phyloP scores from a whole-genome alignment of 176 grass and related monocot species.

The Paspalum notatum region DNA sequence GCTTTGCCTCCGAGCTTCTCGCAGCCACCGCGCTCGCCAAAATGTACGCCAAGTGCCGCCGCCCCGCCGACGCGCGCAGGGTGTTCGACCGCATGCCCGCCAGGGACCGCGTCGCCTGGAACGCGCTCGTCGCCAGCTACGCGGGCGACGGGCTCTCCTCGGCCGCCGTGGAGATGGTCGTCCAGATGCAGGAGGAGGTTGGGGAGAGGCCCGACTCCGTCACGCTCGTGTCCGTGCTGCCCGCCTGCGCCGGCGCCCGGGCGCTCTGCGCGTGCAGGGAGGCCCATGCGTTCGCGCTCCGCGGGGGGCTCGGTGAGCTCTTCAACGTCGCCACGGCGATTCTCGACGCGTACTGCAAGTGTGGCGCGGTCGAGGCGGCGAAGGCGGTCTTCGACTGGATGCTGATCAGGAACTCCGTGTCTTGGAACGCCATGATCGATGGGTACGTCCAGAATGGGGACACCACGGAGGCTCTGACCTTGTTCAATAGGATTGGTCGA shows the following conservation, averaged over 20 bases:
- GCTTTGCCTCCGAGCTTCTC: background rate
- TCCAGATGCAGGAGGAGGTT: conserved; percentile 43
- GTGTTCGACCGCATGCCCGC: conserved; percentile 61
- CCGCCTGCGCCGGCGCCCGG: conserved; percentile 34
- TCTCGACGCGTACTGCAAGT: conserved; percentile 65
- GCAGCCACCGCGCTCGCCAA: conserved; percentile 20
- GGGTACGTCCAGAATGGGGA: too few relatives aligned
- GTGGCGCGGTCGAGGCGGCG: conserved; percentile 33
- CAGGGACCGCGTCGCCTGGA: conserved; percentile 58
- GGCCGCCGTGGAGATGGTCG: conserved; percentile 49
- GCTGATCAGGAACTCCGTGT: too few relatives aligned
- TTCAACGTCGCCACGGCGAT: conserved; percentile 61
- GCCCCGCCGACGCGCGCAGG: conserved; percentile 39
- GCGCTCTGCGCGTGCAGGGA: conserved; percentile 24
- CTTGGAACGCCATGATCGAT: background rate
- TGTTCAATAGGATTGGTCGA: conserved; percentile 48
- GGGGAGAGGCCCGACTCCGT: conserved; percentile 44
- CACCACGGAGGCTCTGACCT: conserved; percentile 15
- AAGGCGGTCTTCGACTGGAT: conserved; percentile 27
- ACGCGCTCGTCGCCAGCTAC: conserved; percentile 55
- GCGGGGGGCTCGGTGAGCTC: conserved; percentile 38
- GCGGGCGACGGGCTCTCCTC: conserved; percentile 41
- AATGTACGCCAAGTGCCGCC: conserved; percentile 46
- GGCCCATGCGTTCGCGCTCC: conserved; percentile 50
- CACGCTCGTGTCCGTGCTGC: conserved; percentile 53